These are phyloP conservation scores for Phlebiopsis flavidoalba DNA, from an alignment of 768 basidiomycete genomes.

Conservation along the genomic window DNA sequence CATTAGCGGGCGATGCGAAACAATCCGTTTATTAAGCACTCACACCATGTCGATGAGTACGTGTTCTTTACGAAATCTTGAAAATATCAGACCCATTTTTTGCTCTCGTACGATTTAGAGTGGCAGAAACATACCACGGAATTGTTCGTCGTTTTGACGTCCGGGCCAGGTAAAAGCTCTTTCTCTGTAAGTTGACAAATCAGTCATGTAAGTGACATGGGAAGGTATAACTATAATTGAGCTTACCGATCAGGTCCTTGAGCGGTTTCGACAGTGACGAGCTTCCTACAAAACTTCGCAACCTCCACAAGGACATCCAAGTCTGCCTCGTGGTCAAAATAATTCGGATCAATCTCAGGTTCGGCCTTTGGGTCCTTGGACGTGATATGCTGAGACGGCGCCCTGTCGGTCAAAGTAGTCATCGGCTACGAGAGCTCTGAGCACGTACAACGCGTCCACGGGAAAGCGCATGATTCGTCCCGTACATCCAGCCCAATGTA, in stretches of 20 bases:
- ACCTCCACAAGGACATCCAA: constrained; percentile 18
- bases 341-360: constrained; percentile 5
- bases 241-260: constrained; percentile 12
- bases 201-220: too few species aligned
- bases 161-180: constrained; percentile 28
- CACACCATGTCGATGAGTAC: constrained; percentile 15
- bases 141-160: constrained; percentile 24
- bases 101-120: too few species aligned
- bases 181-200: background rate
- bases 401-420: too few species aligned
- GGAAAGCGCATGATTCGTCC: constrained; percentile 21
- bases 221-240: too few species aligned
- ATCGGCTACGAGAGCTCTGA: background rate
- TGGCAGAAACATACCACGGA: constrained; percentile 4
- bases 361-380: background rate
- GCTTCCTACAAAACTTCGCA: constrained; percentile 19
- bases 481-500: constrained; percentile 21
- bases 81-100: too few species aligned
- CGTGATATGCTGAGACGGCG: background rate
- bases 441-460: constrained; percentile 22
- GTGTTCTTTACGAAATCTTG: constrained; percentile 19
- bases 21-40: too few species aligned
- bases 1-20: too few species aligned
- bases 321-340: constrained; percentile 17
- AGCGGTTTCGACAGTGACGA: constrained; percentile 18